Base-by-base conservation (phyloP, 345 rosid species). In the Aquilaria malaccensis region DNA sequence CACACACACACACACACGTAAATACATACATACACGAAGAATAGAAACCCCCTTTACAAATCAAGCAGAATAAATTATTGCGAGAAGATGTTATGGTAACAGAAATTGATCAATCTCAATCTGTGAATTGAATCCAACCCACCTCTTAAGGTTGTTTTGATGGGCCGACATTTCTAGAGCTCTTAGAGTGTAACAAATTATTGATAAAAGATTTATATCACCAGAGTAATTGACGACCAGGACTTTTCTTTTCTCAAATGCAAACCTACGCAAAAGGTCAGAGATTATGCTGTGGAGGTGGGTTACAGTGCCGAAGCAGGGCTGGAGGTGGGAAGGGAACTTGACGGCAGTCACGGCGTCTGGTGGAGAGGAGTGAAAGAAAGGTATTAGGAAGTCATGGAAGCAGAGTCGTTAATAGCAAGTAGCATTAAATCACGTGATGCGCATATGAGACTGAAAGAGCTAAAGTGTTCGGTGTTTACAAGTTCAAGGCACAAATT, bases 311-410 rank as follows among this genome's bases (percentile, higher is more conserved):
- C 72, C 51, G 22, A 77, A 82, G 43, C 52, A 56, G 2, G 79
- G 82, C 37, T 70, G 80, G 32, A 82, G 52, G 41, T 82, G 84
- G 13, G 84, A 68, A 49, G 82, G 86, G 66, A 77, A 82, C 33
- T 77, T 77, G 68, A 31, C 63, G 0, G 58, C 11, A 2, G 76
- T 54, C 15, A 63, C 60, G 52, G 83, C 75, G 45, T 74, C 54
- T 0, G 83, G 75, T n/a, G 61, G 61, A 51, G 78, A 80, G 60
- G 54, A 72, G 43, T 30, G n/a, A 52, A 66, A 75, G 9, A 69
- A 59, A 52, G 82, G 82, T 62, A 66, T 45, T 47, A 68, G 56
- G 9, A 75, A 58, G 62, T 77, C 75, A 10, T 77, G 86, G 46
- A 82, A 79, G 37, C 60, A 70, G 60, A 79, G 55, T 22, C 1